These are phyloP conservation scores for Phytophthora multivora DNA, from an alignment of 352 stramenopile genomes.

Conservation along the genomic window DNA sequence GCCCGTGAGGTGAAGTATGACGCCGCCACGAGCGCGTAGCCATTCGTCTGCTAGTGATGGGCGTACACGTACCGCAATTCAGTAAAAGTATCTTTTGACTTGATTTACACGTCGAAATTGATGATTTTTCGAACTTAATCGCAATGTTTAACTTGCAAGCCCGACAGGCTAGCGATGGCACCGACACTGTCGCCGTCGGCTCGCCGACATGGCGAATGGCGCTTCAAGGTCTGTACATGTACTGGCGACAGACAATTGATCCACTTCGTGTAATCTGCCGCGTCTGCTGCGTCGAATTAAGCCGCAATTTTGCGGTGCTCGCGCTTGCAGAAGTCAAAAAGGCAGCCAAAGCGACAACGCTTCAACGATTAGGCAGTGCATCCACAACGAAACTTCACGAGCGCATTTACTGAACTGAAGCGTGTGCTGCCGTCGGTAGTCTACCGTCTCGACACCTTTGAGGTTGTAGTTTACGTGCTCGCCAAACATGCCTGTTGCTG, in stretches of 20 bases:
- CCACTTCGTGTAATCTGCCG: background rate
- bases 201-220: background rate
- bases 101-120: background rate
- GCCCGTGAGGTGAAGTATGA: slow-evolving; percentile 21
- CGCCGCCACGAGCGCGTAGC: slow-evolving; percentile 9
- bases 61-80: background rate
- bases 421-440: background rate
- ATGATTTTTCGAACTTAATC: too few relatives aligned
- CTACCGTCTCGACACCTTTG: background rate
- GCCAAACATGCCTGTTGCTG: background rate
- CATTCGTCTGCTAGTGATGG: slow-evolving; percentile 11
- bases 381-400: background rate
- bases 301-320: slow-evolving; percentile 10
- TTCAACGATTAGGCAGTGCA: slow-evolving; percentile 14
- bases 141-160: too few relatives aligned
- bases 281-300: slow-evolving; percentile 7
- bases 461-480: background rate
- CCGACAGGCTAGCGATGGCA: background rate
- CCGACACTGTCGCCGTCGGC: slow-evolving; percentile 9
- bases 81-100: slow-evolving; percentile 24
- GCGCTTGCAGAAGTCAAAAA: background rate
- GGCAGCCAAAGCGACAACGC: background rate
- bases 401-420: too few relatives aligned
- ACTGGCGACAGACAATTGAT: background rate
- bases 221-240: slow-evolving; percentile 15